A percentile compares a stretch with the other conserved stretches of the same genome.
phyloP scores from a whole-genome alignment of 2,329 filamentous ascomycete genomes.

The Ilyonectria destructans region DNA sequence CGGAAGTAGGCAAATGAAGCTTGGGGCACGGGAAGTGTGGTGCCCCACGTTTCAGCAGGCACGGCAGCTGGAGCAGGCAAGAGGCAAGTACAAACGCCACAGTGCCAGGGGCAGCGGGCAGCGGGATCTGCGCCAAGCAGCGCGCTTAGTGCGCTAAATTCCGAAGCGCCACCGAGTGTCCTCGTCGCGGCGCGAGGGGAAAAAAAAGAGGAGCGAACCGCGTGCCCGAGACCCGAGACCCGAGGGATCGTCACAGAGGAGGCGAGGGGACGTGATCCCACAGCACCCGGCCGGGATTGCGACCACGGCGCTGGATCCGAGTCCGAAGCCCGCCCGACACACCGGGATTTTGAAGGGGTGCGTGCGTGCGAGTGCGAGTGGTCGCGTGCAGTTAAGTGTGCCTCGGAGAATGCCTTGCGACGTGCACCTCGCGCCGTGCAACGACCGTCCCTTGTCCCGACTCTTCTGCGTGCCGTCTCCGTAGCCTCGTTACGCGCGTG shows the following conservation, averaged over 20 bases:
- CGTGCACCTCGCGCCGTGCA: background rate
- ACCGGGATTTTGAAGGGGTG: constrained; percentile 15
- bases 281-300: constrained; percentile 12
- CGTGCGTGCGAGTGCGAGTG: background rate
- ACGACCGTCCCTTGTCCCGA: background rate
- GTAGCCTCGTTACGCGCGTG: background rate
- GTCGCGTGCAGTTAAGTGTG: background rate
- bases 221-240: constrained; percentile 13
- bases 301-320: constrained; percentile 15
- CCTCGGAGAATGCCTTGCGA: background rate
- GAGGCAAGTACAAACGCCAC: constrained; percentile 18
- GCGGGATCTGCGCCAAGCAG: constrained; percentile 22
- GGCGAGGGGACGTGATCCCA: background rate
- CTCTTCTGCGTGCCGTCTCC: background rate
- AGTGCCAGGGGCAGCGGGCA: constrained; percentile 13
- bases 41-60: constrained; percentile 21
- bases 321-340: constrained; percentile 10
- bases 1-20: constrained; percentile 5
- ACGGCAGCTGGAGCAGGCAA: background rate
- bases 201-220: constrained; percentile 6
- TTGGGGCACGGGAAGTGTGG: constrained; percentile 3
- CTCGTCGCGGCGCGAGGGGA: background rate
- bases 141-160: constrained; percentile 40
- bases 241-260: background rate
- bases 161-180: constrained; percentile 18